Conservation (phyloP, 805 yeast genomes). For the Pichia membranifaciens region DNA sequence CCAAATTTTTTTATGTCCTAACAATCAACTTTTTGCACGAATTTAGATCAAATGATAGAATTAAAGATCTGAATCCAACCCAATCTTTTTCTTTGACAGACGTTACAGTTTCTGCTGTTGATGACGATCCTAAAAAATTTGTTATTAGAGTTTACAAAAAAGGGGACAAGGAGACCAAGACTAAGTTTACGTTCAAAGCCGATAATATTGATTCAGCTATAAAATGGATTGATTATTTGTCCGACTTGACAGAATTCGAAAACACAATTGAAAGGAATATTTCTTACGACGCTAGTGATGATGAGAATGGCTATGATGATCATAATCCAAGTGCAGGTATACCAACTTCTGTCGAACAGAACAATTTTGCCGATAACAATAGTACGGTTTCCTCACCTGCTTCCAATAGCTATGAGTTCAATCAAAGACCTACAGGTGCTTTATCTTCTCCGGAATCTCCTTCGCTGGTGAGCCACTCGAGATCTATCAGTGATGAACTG, state of each 20-base stretch:
- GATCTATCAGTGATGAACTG: slow-evolving; percentile 9
- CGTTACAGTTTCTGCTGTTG: slow-evolving; percentile 28
- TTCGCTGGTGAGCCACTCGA: slow-evolving; percentile 3
- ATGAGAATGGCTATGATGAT: slow-evolving; percentile 4
- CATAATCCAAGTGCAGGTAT: background rate
- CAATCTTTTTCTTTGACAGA: slow-evolving; percentile 36
- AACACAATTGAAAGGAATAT: slow-evolving; percentile 45
- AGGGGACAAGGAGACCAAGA: slow-evolving; percentile 22
- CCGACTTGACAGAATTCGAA: slow-evolving; percentile 44
- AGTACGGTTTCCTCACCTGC: slow-evolving; percentile 3
- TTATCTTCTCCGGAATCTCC: slow-evolving; percentile 1
- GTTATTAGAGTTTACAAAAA: slow-evolving; percentile 32
- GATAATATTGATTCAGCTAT: slow-evolving; percentile 37
- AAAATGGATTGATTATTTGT: slow-evolving; percentile 52
- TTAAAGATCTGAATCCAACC: slow-evolving; percentile 44
- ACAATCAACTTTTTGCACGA: slow-evolving; percentile 66
- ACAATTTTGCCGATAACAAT: slow-evolving; percentile 1
- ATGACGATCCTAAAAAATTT: slow-evolving; percentile 34
- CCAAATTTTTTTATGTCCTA: slow-evolving; percentile 58
- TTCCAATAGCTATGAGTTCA: background rate
- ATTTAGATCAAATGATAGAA: slow-evolving; percentile 51
- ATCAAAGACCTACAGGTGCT: background rate
- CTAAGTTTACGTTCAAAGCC: slow-evolving; percentile 38
- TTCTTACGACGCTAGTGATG: slow-evolving; percentile 30
- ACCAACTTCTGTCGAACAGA: slow-evolving; percentile 4